phyloP scores from a whole-genome alignment of 441 rosid genomes.

The Erodium trifolium region DNA sequence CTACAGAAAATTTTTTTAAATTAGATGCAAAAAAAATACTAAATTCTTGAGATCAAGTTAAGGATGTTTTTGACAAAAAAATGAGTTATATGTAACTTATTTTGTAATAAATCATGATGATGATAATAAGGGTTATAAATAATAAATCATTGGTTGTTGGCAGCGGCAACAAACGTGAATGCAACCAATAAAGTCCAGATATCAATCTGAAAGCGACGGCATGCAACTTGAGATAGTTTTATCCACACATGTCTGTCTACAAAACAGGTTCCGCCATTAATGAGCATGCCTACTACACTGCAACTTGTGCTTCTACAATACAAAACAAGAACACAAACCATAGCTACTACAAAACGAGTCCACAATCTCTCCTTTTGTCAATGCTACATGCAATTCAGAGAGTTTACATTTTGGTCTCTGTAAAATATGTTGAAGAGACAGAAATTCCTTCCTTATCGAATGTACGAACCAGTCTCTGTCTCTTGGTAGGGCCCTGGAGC shows the following conservation, averaged over 20 bases:
- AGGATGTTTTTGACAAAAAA: too few species aligned
- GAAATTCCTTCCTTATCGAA: slow-evolving; percentile 75
- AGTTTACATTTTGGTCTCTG: slow-evolving; percentile 46
- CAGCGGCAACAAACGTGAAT: background rate
- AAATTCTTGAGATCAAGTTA: too few species aligned
- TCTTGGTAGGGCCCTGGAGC: slow-evolving; percentile 57
- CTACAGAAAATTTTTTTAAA: too few species aligned
- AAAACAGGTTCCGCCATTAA: background rate
- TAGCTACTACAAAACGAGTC: background rate
- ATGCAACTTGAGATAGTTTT: background rate
- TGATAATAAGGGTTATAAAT: too few species aligned
- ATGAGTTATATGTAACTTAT: too few species aligned
- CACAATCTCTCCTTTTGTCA: too few species aligned
- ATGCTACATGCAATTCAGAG: background rate
- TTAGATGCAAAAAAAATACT: too few species aligned
- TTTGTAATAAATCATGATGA: too few species aligned
- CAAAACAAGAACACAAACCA: background rate
- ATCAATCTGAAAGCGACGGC: background rate
- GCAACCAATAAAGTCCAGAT: background rate
- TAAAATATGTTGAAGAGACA: slow-evolving; percentile 74
- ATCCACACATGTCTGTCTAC: background rate
- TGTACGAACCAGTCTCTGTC: slow-evolving; percentile 82
- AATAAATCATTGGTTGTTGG: background rate
- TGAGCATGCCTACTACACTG: background rate
- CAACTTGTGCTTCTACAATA: slow-evolving; percentile 4